Evolutionary conservation across 441 rosid genomes (phyloP), one percentile per base, ranked within the genome.

Genomic region (Gossypium schwendimanii): DNA sequence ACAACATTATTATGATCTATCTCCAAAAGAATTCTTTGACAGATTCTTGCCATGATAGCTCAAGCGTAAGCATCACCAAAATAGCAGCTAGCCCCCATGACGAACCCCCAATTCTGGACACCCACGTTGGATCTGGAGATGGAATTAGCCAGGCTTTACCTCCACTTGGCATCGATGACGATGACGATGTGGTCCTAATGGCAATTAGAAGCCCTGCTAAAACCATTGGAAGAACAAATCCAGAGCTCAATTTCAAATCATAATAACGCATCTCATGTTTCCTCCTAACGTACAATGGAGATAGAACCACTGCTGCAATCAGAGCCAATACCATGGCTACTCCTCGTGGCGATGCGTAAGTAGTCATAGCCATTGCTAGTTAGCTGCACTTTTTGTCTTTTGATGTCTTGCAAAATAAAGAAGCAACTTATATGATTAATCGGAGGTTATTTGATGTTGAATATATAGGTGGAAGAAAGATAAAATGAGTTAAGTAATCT

Each of bases 11-110:
- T 1, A 41, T 20, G 14, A 7, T 31, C 73, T 70, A 88, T 80
- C 81, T 84, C 90, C 89, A 84, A 54, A 86, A 80, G 79, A 86
- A 84, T 26, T 80, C 77, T 78, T 86, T 87, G 45, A 84, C 78
- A 17, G 85, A 81, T 62, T 79, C 87, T 72, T 84, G 87, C 85
- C 89, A 88, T 3, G 89, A 85, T 0, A 88, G 73, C 59, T 85
- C 87, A 70, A 88, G 83, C 76, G 82, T 50, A 31, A 88, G 85
- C 90, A 85, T 75, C 36, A 80, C 75, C 71, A 88, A 50, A 4
- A 88, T 62, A 63, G 86, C 88, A 24, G 85, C 84, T 4, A 88
- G 87, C 55, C 88, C 88, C 92, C 86, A 86, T 5, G 90, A 79
- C 0, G 90, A 86, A 18, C 82, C 75, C 73, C 90, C 92, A 26